Evolutionary conservation across 345 rosid species (phyloP).

Genomic region (Abelmoschus esculentus): DNA sequence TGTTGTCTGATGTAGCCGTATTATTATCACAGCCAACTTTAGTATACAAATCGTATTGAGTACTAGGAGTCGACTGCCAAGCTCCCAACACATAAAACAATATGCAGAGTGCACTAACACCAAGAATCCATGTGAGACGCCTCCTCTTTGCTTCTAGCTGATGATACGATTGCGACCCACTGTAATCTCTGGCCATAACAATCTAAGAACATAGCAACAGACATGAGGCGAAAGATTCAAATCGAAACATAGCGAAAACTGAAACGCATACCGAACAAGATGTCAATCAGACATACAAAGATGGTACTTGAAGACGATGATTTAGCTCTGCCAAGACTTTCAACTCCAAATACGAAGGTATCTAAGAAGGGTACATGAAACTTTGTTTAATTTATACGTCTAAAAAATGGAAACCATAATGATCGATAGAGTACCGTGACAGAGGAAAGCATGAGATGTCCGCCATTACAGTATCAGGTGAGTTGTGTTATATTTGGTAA

Average conservation of each 20-base stretch:
- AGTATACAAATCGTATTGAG: constrained; percentile 29
- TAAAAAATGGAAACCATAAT: neutral
- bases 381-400: neutral
- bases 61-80: constrained; percentile 54
- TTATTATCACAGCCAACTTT: constrained; percentile 39
- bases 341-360: neutral
- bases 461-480: constrained; percentile 27
- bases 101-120: constrained; percentile 78
- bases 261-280: no score
- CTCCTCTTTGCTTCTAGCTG: constrained; percentile 56
- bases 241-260: neutral
- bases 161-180: constrained; percentile 38
- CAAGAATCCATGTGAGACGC: constrained; percentile 69
- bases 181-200: constrained; percentile 53
- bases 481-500: neutral
- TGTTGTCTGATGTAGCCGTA: constrained; percentile 15
- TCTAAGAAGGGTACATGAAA: constrained; percentile 7
- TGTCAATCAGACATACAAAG: neutral
- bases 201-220: neutral
- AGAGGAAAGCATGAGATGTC: constrained; percentile 18
- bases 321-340: neutral
- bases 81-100: constrained; percentile 76
- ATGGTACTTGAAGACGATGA: constrained; percentile 21
- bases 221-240: neutral
- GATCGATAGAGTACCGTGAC: neutral